phyloP scores from a whole-genome alignment of 352 stramenopile genomes.

The Globisporangium nodosum region DNA sequence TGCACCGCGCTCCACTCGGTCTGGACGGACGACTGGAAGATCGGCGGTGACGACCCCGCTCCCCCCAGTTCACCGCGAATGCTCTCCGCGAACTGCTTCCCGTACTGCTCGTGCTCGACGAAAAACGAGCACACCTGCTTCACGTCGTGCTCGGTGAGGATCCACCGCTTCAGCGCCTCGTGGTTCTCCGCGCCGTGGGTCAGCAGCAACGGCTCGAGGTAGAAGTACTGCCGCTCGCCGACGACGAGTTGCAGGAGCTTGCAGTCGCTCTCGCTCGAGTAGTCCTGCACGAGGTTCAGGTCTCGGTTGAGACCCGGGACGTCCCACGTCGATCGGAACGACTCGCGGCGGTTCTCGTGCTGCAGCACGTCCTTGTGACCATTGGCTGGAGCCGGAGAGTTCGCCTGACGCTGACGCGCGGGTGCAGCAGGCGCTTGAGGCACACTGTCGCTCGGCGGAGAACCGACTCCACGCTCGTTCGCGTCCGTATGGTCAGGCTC shows the following conservation, averaged over 20 bases:
- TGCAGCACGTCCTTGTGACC: not conserved
- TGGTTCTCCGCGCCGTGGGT: slow-evolving; percentile 16
- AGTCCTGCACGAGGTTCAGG: slow-evolving; percentile 77
- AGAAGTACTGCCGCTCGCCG: slow-evolving; percentile 76
- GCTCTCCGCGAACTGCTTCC: slow-evolving; percentile 22
- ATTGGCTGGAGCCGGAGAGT: too few species aligned
- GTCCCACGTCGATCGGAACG: slow-evolving; percentile 57
- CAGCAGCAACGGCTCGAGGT: slow-evolving; percentile 44
- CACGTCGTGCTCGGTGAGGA: slow-evolving; percentile 33
- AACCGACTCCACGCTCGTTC: not conserved
- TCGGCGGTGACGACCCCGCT: slow-evolving; percentile 1
- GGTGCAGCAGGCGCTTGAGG: not conserved
- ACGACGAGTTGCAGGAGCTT: slow-evolving; percentile 51
- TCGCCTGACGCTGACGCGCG: not conserved
- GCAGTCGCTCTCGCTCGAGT: slow-evolving; percentile 58
- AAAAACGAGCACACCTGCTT: slow-evolving; percentile 32
- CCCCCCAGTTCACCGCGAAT: not conserved
- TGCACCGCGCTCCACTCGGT: slow-evolving; percentile 55
- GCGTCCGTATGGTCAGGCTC: not conserved
- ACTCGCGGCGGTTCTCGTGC: slow-evolving; percentile 18
- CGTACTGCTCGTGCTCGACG: slow-evolving; percentile 17
- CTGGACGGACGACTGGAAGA: slow-evolving; percentile 41
- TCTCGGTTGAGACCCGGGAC: slow-evolving; percentile 51
- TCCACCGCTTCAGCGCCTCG: slow-evolving; percentile 24
- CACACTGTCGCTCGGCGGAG: not conserved